phyloP scores from a whole-genome alignment of 176 grass and related monocot genomes.

The Eremochloa ophiuroides region DNA sequence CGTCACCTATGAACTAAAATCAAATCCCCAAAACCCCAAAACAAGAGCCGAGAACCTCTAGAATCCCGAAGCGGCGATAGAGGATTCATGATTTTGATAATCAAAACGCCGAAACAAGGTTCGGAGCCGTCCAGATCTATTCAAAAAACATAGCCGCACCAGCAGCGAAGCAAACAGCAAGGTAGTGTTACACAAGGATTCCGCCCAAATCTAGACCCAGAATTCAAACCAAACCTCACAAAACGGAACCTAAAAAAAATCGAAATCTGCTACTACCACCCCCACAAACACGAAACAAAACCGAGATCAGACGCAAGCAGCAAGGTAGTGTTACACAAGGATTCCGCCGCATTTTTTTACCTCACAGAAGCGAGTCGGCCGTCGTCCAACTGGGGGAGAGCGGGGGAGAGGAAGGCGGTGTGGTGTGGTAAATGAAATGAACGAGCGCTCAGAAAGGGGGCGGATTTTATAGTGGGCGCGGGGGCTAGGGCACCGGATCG shows the following conservation, averaged over 20 bases:
- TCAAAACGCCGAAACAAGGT: too few species aligned
- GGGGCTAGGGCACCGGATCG: constrained; percentile 39
- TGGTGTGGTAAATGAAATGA: neutral
- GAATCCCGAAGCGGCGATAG: neutral
- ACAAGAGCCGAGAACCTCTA: neutral
- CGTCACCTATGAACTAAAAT: neutral
- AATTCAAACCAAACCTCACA: too few species aligned
- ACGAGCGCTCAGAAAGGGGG: constrained; percentile 14
- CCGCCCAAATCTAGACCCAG: neutral
- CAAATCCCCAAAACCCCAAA: neutral
- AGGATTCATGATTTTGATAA: neutral
- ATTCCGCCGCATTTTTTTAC: constrained; percentile 15
- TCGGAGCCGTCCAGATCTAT: neutral
- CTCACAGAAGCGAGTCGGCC: neutral
- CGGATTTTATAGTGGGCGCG: constrained; percentile 38
- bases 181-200: too few species aligned
- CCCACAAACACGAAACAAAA: neutral
- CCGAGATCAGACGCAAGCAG: neutral
- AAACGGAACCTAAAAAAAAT: neutral
- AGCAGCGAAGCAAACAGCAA: neutral
- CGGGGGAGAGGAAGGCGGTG: rapidly evolving
- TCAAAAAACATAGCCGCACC: neutral
- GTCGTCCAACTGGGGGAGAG: neutral
- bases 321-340: too few species aligned
- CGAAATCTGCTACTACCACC: neutral